These are phyloP conservation scores for Acanthamoeba lenticulata DNA, from an alignment of 208 protist genomes.

Conservation along the genomic window DNA sequence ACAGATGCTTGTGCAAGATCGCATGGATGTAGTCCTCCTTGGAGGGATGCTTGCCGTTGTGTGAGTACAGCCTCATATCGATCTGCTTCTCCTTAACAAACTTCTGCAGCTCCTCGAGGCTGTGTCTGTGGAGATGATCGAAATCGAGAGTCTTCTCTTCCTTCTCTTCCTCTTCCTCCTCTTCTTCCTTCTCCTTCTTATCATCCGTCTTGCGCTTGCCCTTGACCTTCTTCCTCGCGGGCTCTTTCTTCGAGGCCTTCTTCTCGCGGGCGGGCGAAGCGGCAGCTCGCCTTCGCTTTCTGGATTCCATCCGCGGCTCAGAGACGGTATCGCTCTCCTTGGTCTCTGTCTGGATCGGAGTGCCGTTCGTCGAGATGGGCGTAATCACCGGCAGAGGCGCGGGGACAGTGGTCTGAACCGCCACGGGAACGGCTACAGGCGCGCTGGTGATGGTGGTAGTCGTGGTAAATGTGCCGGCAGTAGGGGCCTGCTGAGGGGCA, in stretches of 20 bases:
- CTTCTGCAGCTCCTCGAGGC: neutral
- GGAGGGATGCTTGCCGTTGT: neutral
- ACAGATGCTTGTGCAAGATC: neutral
- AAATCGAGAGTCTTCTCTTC: neutral
- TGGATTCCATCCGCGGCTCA: slow-evolving; percentile 5
- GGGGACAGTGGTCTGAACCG: too few species aligned
- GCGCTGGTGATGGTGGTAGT: neutral
- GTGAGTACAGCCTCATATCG: neutral
- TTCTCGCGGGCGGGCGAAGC: slow-evolving; percentile 6
- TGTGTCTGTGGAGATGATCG: neutral
- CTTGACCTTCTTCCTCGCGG: slow-evolving; percentile 1
- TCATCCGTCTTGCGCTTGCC: neutral
- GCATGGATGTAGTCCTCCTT: slow-evolving; percentile 14
- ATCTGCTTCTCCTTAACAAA: neutral
- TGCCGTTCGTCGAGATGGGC: neutral
- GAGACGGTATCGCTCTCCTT: neutral
- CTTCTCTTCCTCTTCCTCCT: neutral
- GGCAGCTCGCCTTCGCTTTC: neutral
- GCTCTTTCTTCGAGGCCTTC: neutral
- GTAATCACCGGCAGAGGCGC: too few species aligned
- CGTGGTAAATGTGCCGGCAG: too few species aligned
- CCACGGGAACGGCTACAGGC: neutral
- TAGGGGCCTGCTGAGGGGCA: too few species aligned
- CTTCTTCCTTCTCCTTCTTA: neutral
- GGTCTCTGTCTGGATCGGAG: neutral